These are phyloP conservation scores for Naematelia aurantialba DNA, from an alignment of 768 basidiomycete genomes.

Conservation along the genomic window DNA sequence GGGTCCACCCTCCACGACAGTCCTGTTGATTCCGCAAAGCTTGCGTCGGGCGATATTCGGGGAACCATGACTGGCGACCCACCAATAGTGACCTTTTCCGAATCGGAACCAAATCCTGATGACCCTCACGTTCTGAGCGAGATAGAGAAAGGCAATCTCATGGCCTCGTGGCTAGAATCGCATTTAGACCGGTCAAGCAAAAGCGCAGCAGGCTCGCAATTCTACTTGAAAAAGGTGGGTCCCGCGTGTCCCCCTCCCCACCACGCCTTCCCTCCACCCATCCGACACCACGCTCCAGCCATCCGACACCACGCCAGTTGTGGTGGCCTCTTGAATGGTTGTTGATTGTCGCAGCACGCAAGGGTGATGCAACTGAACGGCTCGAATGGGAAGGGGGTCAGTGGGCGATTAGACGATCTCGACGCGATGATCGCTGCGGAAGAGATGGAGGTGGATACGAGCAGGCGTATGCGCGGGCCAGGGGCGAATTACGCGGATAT, in stretches of 20 bases:
- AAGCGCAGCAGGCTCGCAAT: conserved; percentile 21
- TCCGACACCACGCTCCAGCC: too few species aligned
- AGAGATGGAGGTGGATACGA: background rate
- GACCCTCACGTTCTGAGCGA: conserved; percentile 2
- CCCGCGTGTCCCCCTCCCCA: background rate
- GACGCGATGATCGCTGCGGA: conserved; percentile 6
- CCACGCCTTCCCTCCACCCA: background rate
- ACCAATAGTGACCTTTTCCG: conserved; percentile 31
- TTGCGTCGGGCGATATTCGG: conserved; percentile 3
- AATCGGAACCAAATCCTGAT: conserved; percentile 7
- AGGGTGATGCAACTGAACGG: background rate
- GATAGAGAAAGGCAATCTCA: conserved; percentile 12
- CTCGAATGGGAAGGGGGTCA: background rate
- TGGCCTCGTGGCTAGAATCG: conserved; percentile 17
- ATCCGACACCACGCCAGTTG: too few species aligned
- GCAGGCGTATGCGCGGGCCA: conserved; percentile 1
- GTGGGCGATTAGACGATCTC: background rate
- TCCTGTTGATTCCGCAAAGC: conserved; percentile 27
- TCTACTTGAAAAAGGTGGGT: conserved; percentile 36
- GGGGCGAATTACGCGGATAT: conserved; percentile 14
- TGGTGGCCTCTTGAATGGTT: background rate
- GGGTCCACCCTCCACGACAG: conserved; percentile 1
- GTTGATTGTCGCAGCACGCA: background rate
- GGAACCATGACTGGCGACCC: conserved; percentile 13
- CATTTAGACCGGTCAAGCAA: conserved; percentile 17